Percentiles rank a stretch among this genome's conserved stretches.
Conservation (phyloP, 495 filamentous ascomycete species). For the Penicillium flavigenum region DNA sequence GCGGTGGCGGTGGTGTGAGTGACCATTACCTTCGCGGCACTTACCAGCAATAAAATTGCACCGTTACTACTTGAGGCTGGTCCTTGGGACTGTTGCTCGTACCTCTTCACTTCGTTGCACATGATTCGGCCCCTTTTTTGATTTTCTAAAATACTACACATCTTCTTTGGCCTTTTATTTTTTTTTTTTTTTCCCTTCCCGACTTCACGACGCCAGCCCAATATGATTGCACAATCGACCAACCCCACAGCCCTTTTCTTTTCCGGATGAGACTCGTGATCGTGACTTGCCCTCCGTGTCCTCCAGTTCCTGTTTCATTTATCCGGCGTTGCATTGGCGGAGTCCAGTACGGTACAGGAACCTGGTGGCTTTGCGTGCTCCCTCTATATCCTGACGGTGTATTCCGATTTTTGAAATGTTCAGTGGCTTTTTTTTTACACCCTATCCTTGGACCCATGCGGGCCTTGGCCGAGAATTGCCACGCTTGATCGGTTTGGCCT, state of each 20-base stretch:
- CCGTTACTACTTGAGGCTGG: slow-evolving; percentile 23
- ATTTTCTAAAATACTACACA: slow-evolving; percentile 18
- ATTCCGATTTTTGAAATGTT: slow-evolving; percentile 9
- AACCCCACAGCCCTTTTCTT: slow-evolving; percentile 16
- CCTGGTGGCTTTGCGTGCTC: slow-evolving; percentile 25
- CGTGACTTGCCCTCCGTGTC: slow-evolving; percentile 26
- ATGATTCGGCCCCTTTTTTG: slow-evolving; percentile 34
- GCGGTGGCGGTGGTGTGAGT: slow-evolving; percentile 41
- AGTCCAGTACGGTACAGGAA: slow-evolving; percentile 32
- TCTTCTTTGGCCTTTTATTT: slow-evolving; percentile 17
- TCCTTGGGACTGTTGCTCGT: slow-evolving; percentile 24
- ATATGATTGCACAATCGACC: slow-evolving; percentile 22
- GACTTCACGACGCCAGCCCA: slow-evolving; percentile 26
- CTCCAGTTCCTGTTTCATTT: slow-evolving; percentile 32
- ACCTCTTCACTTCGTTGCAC: slow-evolving; percentile 38
- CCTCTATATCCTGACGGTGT: slow-evolving; percentile 27
- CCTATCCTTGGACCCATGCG: slow-evolving; percentile 6
- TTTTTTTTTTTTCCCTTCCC: slow-evolving; percentile 13
- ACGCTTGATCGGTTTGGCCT: slow-evolving; percentile 14
- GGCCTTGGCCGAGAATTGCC: slow-evolving; percentile 2
- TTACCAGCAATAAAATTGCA: slow-evolving; percentile 28
- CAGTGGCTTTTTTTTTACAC: slow-evolving; percentile 11
- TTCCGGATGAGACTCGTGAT: slow-evolving; percentile 29
- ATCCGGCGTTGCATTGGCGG: slow-evolving; percentile 38
- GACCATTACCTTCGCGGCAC: slow-evolving; percentile 32